Conservation (phyloP, 352 stramenopile genomes). For the Thalassiosira allenii region DNA sequence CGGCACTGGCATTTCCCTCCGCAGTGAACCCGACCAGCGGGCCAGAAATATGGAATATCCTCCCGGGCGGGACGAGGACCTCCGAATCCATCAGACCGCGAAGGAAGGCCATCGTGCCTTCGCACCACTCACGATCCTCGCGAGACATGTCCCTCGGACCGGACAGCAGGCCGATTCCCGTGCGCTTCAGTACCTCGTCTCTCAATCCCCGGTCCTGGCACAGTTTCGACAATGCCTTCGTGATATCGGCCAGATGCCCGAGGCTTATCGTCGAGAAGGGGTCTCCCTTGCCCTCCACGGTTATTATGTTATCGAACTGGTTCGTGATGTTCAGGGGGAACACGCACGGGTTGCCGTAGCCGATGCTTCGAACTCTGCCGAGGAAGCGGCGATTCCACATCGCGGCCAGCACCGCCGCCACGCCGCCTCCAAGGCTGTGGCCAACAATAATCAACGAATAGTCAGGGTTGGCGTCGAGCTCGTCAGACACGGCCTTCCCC, state of each 20-base stretch:
- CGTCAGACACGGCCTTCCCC: conserved; percentile 57
- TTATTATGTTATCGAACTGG: conserved; percentile 54
- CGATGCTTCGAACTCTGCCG: conserved; percentile 29
- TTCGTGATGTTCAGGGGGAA: conserved; percentile 42
- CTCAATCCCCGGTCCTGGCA: conserved; percentile 69
- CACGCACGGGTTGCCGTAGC: conserved; percentile 72
- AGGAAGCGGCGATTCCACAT: conserved; percentile 66
- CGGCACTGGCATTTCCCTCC: conserved; percentile 6
- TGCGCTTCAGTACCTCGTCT: conserved; percentile 59
- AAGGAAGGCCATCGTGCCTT: conserved; percentile 58
- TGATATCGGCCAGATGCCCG: conserved; percentile 75
- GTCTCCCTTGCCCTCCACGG: conserved; percentile 71
- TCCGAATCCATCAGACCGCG: conserved; percentile 59
- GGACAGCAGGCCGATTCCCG: conserved; percentile 11
- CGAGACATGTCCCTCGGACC: conserved; percentile 33
- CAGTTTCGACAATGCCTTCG: conserved; percentile 57
- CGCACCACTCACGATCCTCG: conserved; percentile 59
- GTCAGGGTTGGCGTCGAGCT: conserved; percentile 59
- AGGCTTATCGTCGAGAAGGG: conserved; percentile 74
- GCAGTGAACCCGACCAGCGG: conserved; percentile 43
- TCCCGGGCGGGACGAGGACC: conserved; percentile 72
- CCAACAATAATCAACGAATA: conserved; percentile 74
- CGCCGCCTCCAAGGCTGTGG: conserved; percentile 72
- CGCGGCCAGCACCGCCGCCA: conserved; percentile 62
- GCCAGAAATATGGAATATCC: conserved; percentile 56